These are phyloP conservation scores for Globisporangium canariense DNA, from an alignment of 352 stramenopile genomes.

Conservation along the genomic window DNA sequence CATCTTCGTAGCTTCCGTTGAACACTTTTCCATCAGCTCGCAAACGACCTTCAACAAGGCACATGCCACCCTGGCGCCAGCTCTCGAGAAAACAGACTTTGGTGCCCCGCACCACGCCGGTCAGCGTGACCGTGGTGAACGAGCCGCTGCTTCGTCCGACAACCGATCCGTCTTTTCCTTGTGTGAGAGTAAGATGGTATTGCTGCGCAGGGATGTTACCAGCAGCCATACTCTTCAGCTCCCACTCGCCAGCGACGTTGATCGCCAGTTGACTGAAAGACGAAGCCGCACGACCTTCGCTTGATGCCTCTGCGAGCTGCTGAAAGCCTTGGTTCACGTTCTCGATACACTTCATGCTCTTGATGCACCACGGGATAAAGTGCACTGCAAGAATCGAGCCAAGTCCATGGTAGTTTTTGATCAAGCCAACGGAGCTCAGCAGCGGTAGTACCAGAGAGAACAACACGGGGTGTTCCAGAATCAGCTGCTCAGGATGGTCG, in stretches of 20 bases:
- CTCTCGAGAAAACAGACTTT: conserved; percentile 86
- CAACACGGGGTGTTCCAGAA: conserved; percentile 48
- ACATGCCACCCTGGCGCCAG: conserved; percentile 86
- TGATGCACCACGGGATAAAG: conserved; percentile 77
- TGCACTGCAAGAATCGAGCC: conserved; percentile 66
- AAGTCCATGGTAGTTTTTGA: conserved; percentile 69
- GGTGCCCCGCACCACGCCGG: conserved; percentile 65
- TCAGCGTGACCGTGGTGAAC: conserved; percentile 80
- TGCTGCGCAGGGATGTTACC: conserved; percentile 86
- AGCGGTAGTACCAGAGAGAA: conserved; percentile 64
- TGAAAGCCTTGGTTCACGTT: conserved; percentile 51
- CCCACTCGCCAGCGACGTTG: conserved; percentile 80
- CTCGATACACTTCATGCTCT: conserved; percentile 64
- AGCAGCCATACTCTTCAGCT: conserved; percentile 84
- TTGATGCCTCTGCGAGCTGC: conserved; percentile 20
- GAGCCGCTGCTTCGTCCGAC: conserved; percentile 73
- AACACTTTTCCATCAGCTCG: conserved; percentile 72
- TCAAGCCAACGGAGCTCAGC: conserved; percentile 56
- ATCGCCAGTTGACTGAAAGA: conserved; percentile 43
- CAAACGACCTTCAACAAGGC: conserved; percentile 74
- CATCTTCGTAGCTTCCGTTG: conserved; percentile 80
- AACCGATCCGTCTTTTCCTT: conserved; percentile 61
- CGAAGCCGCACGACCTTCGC: conserved; percentile 19
- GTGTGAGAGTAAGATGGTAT: conserved; percentile 75
- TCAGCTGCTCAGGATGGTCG: conserved; percentile 28